Base-by-base conservation (phyloP, 208 protist species). In the Trypanosoma mega region DNA sequence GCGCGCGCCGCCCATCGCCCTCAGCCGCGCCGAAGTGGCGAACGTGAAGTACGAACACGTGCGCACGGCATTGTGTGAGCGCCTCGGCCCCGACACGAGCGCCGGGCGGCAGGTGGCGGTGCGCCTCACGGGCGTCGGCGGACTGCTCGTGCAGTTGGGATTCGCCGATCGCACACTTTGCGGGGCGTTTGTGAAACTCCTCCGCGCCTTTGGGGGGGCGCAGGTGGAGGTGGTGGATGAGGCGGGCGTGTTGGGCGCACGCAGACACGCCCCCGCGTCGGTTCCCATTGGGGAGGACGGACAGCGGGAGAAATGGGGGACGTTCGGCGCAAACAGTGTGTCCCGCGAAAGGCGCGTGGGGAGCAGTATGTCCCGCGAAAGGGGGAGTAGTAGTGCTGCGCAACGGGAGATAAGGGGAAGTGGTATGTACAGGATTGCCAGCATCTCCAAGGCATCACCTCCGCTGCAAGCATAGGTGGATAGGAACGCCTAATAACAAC, bases 41-140 rank as follows among this genome's bases (percentile, higher is more conserved):
- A 44, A 48, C 6, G 16, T 69, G 14, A 57, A 60, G 36, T 69
- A 62, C 34, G 4, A 52, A n/a, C 24, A 55, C 47, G 23, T 69
- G 2, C 3, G 24, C 12, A 31, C 26, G n/a, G 56, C 62, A 34
- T 36, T 18, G 6, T 59, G 45, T 26, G n/a, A 9, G 8, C 21
- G 3, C 11, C 27, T 31, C 26, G 18, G 34, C 20, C 2, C 24
- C 14, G 36, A 46, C n/a, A n/a, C n/a, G n/a, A n/a, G n/a, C n/a
- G n/a, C n/a, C 50, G 30, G 30, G 23, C 29, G 30, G 27, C n/a
- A 20, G 4, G 21, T 56, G 3, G 29, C 43, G 16, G 53, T 49
- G 26, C 44, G 53, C 6, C n/a, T 69, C 12, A 54, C 31, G 27
- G 63, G 63, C 6, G 31, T 14, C 4, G 33, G 5, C 6, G 54